phyloP scores from a whole-genome alignment of 75 land plant species.

The Cunninghamia lanceolata region DNA sequence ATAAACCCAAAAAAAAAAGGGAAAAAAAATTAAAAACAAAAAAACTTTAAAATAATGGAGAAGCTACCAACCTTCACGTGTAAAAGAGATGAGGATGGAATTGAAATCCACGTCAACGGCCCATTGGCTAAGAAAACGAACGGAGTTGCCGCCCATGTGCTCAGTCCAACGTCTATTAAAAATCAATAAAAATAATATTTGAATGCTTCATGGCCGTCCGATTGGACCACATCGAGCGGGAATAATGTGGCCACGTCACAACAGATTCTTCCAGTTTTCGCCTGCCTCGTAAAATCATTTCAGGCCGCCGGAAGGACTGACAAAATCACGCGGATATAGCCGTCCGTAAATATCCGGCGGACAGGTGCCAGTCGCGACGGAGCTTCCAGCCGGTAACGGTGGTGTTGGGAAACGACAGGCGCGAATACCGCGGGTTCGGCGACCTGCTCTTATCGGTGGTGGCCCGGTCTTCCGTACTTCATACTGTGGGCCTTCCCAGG shows the following conservation, averaged over 20 bases:
- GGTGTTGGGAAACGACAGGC: neutral
- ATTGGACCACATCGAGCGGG: neutral
- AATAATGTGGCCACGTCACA: neutral
- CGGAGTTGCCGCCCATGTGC: neutral
- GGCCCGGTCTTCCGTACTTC: neutral
- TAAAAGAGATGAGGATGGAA: neutral
- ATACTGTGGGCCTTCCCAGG: neutral
- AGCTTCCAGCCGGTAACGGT: neutral
- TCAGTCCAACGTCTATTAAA: neutral
- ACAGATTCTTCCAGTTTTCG: neutral
- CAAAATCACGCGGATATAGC: neutral
- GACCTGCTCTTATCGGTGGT: neutral
- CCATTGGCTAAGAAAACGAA: neutral
- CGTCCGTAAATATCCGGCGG: neutral
- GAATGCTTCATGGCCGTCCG: neutral
- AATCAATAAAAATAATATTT: neutral
- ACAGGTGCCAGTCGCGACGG: neutral
- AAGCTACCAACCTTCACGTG: neutral
- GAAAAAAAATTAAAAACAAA: too few relatives aligned
- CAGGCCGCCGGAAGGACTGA: neutral
- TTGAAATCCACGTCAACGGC: neutral
- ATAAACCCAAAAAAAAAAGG: too few relatives aligned
- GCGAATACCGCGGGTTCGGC: neutral
- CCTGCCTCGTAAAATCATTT: neutral
- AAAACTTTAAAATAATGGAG: too few relatives aligned